Conservation (phyloP, 164 flowering plant species). For the Protea cynaroides region DNA sequence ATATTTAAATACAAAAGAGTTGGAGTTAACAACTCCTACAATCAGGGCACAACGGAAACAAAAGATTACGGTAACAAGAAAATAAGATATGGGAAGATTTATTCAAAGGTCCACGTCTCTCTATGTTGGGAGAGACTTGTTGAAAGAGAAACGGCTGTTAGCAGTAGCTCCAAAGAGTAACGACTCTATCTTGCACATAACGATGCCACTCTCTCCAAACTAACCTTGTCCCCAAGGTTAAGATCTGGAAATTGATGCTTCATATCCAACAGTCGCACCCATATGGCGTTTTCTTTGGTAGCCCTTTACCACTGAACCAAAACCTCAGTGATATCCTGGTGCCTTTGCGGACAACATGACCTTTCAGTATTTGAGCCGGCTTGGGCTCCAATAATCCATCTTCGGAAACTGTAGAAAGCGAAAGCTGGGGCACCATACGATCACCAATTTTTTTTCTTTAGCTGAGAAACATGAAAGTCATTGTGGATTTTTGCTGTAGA, state of each 20-base stretch:
- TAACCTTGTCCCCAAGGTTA: slow-evolving; percentile 7
- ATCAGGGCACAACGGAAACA: too few relatives aligned
- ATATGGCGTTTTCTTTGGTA: neutral
- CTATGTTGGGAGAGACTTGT: too few relatives aligned
- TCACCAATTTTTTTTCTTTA: neutral
- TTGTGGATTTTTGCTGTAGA: neutral
- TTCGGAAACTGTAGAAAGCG: neutral
- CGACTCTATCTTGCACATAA: too few relatives aligned
- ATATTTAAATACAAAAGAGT: too few relatives aligned
- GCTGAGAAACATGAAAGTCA: neutral
- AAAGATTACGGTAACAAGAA: too few relatives aligned
- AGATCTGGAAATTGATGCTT: neutral
- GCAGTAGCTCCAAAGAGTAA: too few relatives aligned
- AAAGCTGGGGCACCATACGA: neutral
- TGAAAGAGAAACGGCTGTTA: too few relatives aligned
- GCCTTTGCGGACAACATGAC: neutral
- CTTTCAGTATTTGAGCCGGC: too few relatives aligned
- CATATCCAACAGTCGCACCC: neutral
- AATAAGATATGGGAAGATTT: too few relatives aligned
- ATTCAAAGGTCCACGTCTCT: too few relatives aligned
- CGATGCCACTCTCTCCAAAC: neutral
- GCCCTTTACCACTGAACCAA: neutral
- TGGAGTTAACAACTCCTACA: too few relatives aligned
- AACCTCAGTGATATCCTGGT: neutral
- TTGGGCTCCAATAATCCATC: neutral